These are phyloP conservation scores for Fusarium sp. DNA, from an alignment of 2,329 filamentous ascomycete species.

Conservation along the genomic window DNA sequence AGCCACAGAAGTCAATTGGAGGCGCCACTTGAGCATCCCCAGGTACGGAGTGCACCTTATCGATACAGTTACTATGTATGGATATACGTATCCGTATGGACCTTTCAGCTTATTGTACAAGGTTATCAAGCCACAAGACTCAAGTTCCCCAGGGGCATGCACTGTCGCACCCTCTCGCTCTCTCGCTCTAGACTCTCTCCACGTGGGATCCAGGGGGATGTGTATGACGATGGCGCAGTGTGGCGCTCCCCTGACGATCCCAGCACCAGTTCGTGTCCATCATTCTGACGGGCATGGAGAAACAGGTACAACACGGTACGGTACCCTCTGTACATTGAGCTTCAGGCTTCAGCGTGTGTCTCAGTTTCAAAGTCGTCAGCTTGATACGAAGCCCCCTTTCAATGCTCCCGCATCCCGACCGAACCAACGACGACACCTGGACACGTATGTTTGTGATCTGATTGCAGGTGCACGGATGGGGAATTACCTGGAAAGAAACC, in stretches of 20 bases:
- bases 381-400: conserved; percentile 32
- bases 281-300: conserved; percentile 28
- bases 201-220: conserved; percentile 36
- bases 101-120: conserved; percentile 10
- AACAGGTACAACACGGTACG: background rate
- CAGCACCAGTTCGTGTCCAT: conserved; percentile 23
- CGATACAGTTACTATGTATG: background rate
- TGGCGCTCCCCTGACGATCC: conserved; percentile 41
- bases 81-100: background rate
- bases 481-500: conserved; percentile 15
- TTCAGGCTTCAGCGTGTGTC: background rate
- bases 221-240: conserved; percentile 19
- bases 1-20: conserved; percentile 21
- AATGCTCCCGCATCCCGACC: conserved; percentile 16
- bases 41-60: background rate
- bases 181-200: background rate
- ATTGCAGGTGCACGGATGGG: conserved; percentile 38
- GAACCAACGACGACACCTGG: background rate
- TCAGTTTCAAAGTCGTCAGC: conserved; percentile 30
- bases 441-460: conserved; percentile 1
- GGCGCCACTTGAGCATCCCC: conserved; percentile 14
- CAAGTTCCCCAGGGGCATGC: conserved; percentile 17
- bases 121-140: conserved; percentile 35
- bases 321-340: background rate
- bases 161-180: background rate